Evolutionary conservation across 1,139 yeast genomes (phyloP).

Genomic region (Taphrina betulina): DNA sequence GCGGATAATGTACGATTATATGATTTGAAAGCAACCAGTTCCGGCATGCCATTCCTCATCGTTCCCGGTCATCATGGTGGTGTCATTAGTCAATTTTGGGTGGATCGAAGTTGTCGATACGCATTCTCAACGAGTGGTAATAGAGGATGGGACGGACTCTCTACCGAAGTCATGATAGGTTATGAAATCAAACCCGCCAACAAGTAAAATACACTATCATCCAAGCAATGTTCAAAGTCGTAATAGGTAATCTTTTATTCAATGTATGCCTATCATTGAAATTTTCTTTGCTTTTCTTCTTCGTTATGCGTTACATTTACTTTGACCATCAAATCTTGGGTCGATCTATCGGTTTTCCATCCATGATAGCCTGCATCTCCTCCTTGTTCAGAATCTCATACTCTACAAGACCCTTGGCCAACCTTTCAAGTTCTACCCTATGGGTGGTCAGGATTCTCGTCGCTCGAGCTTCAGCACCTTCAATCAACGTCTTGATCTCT

Average conservation of each 20-base stretch:
- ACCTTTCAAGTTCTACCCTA: constrained; percentile 70
- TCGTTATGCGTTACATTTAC: too few species aligned
- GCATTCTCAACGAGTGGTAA: constrained; percentile 91
- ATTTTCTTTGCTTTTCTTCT: too few species aligned
- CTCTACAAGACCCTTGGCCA: constrained; percentile 91
- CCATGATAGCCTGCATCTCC: constrained; percentile 82
- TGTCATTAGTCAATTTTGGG: constrained; percentile 55
- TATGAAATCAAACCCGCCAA: constrained; percentile 59
- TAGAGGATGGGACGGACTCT: constrained; percentile 87
- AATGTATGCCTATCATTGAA: too few species aligned
- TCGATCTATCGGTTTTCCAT: constrained; percentile 49
- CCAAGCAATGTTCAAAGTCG: too few species aligned
- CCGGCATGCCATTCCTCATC: constrained; percentile 52
- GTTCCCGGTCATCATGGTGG: constrained; percentile 69
- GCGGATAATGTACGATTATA: constrained; percentile 84
- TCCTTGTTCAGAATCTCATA: constrained; percentile 91
- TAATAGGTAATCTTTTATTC: too few species aligned
- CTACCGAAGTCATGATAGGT: constrained; percentile 75
- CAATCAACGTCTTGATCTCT: constrained; percentile 74
- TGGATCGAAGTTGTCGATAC: constrained; percentile 84
- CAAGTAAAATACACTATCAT: background rate
- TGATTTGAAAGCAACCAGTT: constrained; percentile 56
- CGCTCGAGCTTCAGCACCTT: constrained; percentile 77
- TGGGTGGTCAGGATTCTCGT: constrained; percentile 62
- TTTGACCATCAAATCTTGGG: constrained; percentile 8